Conservation (phyloP, 75 land plant species). For the Azolla pinnata region DNA sequence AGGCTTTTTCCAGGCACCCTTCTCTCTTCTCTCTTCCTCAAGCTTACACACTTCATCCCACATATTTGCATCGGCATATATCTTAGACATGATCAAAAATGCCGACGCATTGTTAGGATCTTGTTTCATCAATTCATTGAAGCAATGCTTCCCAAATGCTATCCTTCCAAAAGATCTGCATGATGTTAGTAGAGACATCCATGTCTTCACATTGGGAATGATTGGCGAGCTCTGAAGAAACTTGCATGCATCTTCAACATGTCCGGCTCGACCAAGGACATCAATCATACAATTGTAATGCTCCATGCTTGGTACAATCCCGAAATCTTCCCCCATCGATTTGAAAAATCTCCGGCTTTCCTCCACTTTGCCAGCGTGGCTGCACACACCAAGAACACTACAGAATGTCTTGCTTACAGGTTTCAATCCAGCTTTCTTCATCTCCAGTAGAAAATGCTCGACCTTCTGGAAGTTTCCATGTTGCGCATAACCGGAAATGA, state of each 20-base stretch:
- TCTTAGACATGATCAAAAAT: slow-evolving; percentile 16
- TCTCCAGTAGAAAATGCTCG: slow-evolving; percentile 25
- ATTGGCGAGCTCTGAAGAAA: slow-evolving; percentile 38
- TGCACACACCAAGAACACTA: slow-evolving; percentile 49
- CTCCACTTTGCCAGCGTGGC: slow-evolving; percentile 41
- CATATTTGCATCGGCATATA: slow-evolving; percentile 15
- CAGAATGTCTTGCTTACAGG: slow-evolving; percentile 36
- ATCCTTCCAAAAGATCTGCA: slow-evolving; percentile 41
- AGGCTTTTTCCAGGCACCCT: background rate
- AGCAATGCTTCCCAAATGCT: slow-evolving; percentile 12
- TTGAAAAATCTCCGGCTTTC: slow-evolving; percentile 33
- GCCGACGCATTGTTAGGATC: slow-evolving; percentile 7
- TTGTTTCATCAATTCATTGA: slow-evolving; percentile 3
- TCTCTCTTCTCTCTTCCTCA: background rate
- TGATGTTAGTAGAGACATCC: slow-evolving; percentile 57
- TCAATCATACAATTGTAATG: slow-evolving; percentile 67
- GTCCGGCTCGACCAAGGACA: slow-evolving; percentile 55
- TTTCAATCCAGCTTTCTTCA: slow-evolving; percentile 26
- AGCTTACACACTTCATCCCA: slow-evolving; percentile 10
- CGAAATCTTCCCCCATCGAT: slow-evolving; percentile 24
- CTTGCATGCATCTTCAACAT: slow-evolving; percentile 42
- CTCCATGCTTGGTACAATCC: slow-evolving; percentile 30
- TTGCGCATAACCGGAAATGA: slow-evolving; percentile 17
- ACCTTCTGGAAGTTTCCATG: slow-evolving; percentile 20
- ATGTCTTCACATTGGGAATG: slow-evolving; percentile 41